Conservation (phyloP, 139 green algal genomes). For the Picochlorum sp. region DNA sequence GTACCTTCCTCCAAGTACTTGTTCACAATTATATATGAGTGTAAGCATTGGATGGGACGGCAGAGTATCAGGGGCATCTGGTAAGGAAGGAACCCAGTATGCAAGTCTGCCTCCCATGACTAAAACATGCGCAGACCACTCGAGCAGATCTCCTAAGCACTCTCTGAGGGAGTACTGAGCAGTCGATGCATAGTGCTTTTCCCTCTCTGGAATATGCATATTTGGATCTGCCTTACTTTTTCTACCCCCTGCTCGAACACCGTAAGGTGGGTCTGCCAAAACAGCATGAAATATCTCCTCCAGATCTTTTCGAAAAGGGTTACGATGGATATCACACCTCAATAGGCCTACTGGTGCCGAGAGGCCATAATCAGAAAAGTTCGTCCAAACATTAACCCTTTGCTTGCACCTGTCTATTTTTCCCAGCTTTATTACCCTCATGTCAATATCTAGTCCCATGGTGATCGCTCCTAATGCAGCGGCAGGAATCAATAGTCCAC, state of each 20-base stretch:
- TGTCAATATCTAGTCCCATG: constrained; percentile 76
- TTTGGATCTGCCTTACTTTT: constrained; percentile 46
- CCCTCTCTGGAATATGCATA: constrained; percentile 19
- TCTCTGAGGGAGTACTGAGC: constrained; percentile 72
- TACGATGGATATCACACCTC: constrained; percentile 54
- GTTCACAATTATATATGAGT: constrained; percentile 58
- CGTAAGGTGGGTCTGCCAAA: constrained; percentile 90
- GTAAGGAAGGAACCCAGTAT: constrained; percentile 58
- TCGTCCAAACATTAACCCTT: constrained; percentile 48
- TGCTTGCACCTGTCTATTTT: constrained; percentile 35
- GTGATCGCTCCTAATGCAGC: constrained; percentile 52
- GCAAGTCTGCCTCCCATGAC: constrained; percentile 47
- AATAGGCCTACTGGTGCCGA: constrained; percentile 52
- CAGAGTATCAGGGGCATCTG: constrained; percentile 49
- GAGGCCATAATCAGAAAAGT: constrained; percentile 78
- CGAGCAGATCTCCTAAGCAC: constrained; percentile 84
- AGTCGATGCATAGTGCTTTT: constrained; percentile 65
- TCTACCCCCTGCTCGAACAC: constrained; percentile 80
- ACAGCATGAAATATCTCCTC: constrained; percentile 69
- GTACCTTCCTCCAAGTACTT: constrained; percentile 69
- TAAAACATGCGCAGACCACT: constrained; percentile 63
- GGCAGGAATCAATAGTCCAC: constrained; percentile 76
- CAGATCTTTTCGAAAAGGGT: constrained; percentile 39
- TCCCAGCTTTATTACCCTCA: constrained; percentile 42
- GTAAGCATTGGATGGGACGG: constrained; percentile 47